A percentile compares a stretch with the other conserved stretches of the same genome.
These are phyloP conservation scores for Spergularia azorica DNA, from an alignment of 179 eudicot species.

Conservation along the genomic window DNA sequence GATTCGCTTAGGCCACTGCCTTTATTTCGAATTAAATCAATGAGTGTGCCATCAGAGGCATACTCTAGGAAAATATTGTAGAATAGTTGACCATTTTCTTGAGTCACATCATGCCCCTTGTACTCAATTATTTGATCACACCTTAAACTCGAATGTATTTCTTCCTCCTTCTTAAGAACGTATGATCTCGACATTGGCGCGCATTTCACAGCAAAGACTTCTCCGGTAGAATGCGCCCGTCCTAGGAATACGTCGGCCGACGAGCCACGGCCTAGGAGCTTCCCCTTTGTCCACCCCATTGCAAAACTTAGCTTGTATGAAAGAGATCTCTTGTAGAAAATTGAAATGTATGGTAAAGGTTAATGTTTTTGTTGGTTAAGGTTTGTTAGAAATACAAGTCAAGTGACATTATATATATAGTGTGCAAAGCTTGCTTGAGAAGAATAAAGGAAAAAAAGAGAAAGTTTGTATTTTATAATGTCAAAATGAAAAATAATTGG, in stretches of 20 bases:
- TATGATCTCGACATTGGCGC: conserved; percentile 35
- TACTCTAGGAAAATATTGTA: conserved; percentile 76
- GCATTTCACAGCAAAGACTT: conserved; percentile 62
- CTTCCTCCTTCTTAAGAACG: conserved; percentile 47
- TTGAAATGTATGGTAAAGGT: not conserved
- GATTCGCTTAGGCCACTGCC: conserved; percentile 45
- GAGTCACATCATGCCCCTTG: conserved; percentile 55
- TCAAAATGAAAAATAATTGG: not conserved
- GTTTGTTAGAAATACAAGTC: conserved; percentile 23
- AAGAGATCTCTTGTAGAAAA: not conserved
- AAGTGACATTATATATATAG: conserved; percentile 12
- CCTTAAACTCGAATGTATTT: conserved; percentile 47
- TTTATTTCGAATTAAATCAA: conserved; percentile 31
- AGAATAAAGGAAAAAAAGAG: conserved; percentile 5
- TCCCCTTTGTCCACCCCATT: conserved; percentile 76
- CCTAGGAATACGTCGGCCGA: conserved; percentile 74
- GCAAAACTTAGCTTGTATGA: not conserved
- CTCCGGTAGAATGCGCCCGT: conserved; percentile 33
- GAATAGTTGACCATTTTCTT: conserved; percentile 37
- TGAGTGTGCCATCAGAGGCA: conserved; percentile 49
- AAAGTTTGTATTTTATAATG: not conserved
- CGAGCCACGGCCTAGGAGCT: conserved; percentile 68
- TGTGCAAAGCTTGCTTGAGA: conserved; percentile 15
- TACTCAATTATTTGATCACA: conserved; percentile 57
- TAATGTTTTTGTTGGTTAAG: conserved; percentile 13